phyloP scores from a whole-genome alignment of 495 filamentous ascomycete species.

The Trichoderma reesei region DNA sequence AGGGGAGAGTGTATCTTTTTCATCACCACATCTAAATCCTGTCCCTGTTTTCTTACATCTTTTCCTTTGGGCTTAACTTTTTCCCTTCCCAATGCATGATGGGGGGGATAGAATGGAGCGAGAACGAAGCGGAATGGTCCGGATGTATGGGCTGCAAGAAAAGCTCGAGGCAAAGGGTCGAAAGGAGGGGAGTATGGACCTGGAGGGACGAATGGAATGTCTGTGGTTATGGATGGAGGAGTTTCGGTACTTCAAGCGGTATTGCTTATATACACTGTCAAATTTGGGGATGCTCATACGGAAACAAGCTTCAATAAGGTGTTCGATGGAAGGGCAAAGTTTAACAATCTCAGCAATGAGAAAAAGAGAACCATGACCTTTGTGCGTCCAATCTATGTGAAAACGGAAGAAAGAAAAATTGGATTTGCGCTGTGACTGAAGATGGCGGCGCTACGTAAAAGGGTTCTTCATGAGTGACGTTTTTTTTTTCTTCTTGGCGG shows the following conservation, averaged over 20 bases:
- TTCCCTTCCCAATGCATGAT: background rate
- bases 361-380: background rate
- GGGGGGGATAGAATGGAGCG: conserved; percentile 1
- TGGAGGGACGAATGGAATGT: background rate
- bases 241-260: background rate
- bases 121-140: background rate
- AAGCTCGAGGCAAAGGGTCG: background rate
- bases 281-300: background rate
- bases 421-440: conserved; percentile 21
- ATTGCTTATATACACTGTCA: background rate
- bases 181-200: background rate
- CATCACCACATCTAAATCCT: too few relatives aligned
- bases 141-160: background rate
- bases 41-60: too few relatives aligned
- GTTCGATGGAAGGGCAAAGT: too few relatives aligned
- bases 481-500: background rate
- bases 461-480: background rate
- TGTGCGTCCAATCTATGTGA: background rate
- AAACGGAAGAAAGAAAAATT: background rate
- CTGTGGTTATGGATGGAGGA: background rate
- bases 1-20: background rate
- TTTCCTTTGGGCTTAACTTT: background rate
- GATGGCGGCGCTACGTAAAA: background rate
- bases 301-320: background rate
- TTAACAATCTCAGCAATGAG: too few relatives aligned